Evolutionary conservation across 1,284 basidiomycete species (phyloP).

Genomic region (Xerocomus nothofagi): DNA sequence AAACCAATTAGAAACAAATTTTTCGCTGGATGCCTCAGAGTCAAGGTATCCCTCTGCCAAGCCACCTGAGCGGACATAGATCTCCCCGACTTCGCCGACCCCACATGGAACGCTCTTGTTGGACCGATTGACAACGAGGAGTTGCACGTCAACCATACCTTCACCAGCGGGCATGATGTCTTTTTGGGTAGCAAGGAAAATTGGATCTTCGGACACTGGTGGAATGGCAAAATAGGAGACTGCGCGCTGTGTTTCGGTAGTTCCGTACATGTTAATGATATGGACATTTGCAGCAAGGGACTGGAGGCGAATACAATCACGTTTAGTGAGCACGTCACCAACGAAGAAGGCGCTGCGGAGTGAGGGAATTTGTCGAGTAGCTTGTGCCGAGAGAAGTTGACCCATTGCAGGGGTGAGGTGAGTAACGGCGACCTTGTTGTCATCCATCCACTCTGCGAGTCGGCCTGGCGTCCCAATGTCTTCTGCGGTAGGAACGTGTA

Average conservation of each 20-base stretch:
- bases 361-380: constrained; percentile 84
- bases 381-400: constrained; percentile 95
- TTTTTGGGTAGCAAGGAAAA: constrained; percentile 93
- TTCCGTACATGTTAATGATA: constrained; percentile 99
- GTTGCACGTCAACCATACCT: constrained; percentile 98
- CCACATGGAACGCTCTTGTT: constrained; percentile 89
- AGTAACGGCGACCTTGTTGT: constrained; percentile 86
- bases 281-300: constrained; percentile 89
- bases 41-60: constrained; percentile 96
- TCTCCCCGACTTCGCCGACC: constrained; percentile 97
- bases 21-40: constrained; percentile 80
- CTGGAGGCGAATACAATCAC: constrained; percentile 95
- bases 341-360: constrained; percentile 96
- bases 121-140: constrained; percentile 94
- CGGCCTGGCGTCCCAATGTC: constrained; percentile 97
- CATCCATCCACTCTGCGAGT: constrained; percentile 98
- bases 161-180: constrained; percentile 98
- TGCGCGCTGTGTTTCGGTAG: constrained; percentile 98
- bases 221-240: constrained; percentile 98
- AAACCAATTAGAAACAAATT: constrained; percentile 96
- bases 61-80: constrained; percentile 96
- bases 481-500: constrained; percentile 96
- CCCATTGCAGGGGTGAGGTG: constrained; percentile 99
- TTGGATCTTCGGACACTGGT: constrained; percentile 78
- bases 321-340: constrained; percentile 98